These are phyloP conservation scores for Yamadazyma kanchanaburiensis DNA, from an alignment of 1,139 yeast species.

Conservation along the genomic window DNA sequence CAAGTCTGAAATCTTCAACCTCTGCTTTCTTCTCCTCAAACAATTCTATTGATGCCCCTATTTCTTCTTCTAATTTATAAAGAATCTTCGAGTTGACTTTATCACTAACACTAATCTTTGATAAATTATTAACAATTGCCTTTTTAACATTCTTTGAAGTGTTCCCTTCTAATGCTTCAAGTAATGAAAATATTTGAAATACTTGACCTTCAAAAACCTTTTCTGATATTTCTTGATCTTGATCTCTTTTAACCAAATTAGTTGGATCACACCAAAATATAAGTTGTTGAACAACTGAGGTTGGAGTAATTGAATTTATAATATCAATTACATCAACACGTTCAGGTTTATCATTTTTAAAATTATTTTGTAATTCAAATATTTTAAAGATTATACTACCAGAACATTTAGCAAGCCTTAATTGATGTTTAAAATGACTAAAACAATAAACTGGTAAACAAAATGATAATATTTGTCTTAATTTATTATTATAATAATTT, in stretches of 20 bases:
- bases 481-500: constrained; percentile 58
- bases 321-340: constrained; percentile 5
- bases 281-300: constrained; percentile 68
- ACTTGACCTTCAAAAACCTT: constrained; percentile 32
- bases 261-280: constrained; percentile 85
- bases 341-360: no score
- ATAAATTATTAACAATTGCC: constrained; percentile 51
- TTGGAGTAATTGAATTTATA: constrained; percentile 36
- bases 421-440: constrained; percentile 74
- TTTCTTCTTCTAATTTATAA: constrained; percentile 29
- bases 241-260: constrained; percentile 55
- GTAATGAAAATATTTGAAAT: constrained; percentile 53
- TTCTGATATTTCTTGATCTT: constrained; percentile 20
- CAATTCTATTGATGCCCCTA: constrained; percentile 30
- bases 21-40: constrained; percentile 23
- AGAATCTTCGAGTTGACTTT: constrained; percentile 27
- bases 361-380: no score
- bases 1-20: constrained; percentile 31
- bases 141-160: constrained; percentile 54
- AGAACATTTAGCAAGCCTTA: constrained; percentile 58
- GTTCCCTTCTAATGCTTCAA: constrained; percentile 50
- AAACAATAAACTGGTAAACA: constrained; percentile 89
- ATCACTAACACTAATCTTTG: constrained; percentile 40
- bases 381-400: constrained; percentile 66
- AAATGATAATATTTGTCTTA: constrained; percentile 80